Conservation (phyloP, 1,284 basidiomycete species). For the Trichosporon ovoides region DNA sequence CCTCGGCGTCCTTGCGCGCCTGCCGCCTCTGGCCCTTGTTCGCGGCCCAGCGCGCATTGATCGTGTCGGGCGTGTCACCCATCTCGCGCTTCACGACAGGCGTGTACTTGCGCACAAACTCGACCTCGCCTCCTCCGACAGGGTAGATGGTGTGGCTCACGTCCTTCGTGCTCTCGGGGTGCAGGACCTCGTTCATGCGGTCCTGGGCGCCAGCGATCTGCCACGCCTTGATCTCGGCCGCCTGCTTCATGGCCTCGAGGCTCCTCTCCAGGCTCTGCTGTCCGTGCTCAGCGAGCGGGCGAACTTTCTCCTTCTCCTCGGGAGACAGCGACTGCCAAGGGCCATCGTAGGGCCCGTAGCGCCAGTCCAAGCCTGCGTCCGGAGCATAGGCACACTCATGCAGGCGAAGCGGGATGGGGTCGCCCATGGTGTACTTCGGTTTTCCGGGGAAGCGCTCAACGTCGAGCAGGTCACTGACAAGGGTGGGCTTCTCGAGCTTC, state of each 20-base stretch:
- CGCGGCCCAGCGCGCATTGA: constrained; percentile 70
- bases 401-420: constrained; percentile 81
- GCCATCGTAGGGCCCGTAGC: constrained; percentile 55
- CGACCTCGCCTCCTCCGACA: constrained; percentile 66
- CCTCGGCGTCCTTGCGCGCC: constrained; percentile 8
- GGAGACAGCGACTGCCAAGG: constrained; percentile 20
- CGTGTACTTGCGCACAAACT: constrained; percentile 60
- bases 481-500: constrained; percentile 65
- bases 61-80: constrained; percentile 64
- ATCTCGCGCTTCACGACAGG: constrained; percentile 63
- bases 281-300: constrained; percentile 26
- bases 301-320: constrained; percentile 12
- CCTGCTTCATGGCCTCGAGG: constrained; percentile 29
- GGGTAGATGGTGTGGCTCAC: constrained; percentile 53
- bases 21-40: no score
- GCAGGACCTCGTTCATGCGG: background rate
- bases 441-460: constrained; percentile 58
- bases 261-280: constrained; percentile 37
- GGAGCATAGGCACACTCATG: constrained; percentile 79
- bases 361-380: constrained; percentile 66
- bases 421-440: constrained; percentile 89
- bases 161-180: background rate
- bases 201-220: constrained; percentile 53
- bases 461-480: constrained; percentile 73
- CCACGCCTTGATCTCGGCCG: constrained; percentile 54